Evolutionary conservation across 768 basidiomycete genomes (phyloP), one percentile per base, ranked within the genome.

Genomic region (Russula virescens): DNA sequence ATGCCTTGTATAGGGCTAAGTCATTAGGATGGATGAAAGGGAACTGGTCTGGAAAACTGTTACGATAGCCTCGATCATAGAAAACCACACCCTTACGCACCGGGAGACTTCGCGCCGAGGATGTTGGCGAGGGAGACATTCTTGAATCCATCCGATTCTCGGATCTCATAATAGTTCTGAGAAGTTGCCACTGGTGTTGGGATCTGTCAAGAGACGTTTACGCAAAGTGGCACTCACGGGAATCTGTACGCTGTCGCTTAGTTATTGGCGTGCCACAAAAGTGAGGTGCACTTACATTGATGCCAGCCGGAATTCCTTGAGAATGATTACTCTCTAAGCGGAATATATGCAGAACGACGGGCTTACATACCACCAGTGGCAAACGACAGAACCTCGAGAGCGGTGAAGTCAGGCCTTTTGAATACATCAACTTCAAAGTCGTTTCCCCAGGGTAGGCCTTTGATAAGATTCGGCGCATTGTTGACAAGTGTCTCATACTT

Each of bases 81-180:
- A 46, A 18, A 5, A 35, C n/a, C 48, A 34, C 16, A 51, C 25
- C 18, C 19, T 19, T 42, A 34, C 81, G 61, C 69, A 89, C 89
- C 85, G 0, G 89, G 89, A 18, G 88, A 86, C 73, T 93, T 93
- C n/a, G 92, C 92, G 13, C 89, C 83, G 40, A 94, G 82, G 56
- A 94, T 85, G 73, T 94, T 94, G 1, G 87, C 84, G 28, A 94
- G 80, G 0, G 88, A 90, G 43, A 94, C 92, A 68, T 94, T 94
- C 77, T 94, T 94, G 76, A 94, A 94, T 0, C 93, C 93, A 40
- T 79, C 78, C 3, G 83, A 80, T 71, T 91, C 92, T 47, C 93
- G 82, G 64, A 94, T 82, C 62, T 91, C 83, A 68, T 91, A 93
- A 68, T 93, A 92, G 68, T 91, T 91, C 82, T 86, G 66, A 18